A percentile compares a stretch with the other conserved stretches of the same genome.
phyloP scores from a whole-genome alignment of 2,329 filamentous ascomycete genomes.

The Hymenoscyphus fructigenus region DNA sequence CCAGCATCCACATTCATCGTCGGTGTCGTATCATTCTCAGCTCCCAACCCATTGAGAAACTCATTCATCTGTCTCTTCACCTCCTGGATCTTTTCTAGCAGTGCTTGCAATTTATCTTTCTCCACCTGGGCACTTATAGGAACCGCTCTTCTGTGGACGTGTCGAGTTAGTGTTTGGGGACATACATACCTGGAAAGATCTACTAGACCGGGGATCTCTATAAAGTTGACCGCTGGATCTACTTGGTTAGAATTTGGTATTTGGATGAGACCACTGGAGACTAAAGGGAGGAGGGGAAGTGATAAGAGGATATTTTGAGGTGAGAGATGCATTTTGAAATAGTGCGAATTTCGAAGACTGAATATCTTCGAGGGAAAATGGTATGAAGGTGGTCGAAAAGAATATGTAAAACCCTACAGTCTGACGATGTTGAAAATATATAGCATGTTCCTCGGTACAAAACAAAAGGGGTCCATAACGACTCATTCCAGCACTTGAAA shows the following conservation, averaged over 20 bases:
- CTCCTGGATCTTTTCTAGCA: not conserved
- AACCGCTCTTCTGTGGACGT: not conserved
- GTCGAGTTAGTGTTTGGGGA: not conserved
- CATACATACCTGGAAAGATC: not conserved
- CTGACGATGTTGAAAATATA: not conserved
- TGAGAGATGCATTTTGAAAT: not conserved
- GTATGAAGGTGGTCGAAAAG: not conserved
- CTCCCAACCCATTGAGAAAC: not conserved
- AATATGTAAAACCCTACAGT: not conserved
- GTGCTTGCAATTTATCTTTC: not conserved
- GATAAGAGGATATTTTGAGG: not conserved
- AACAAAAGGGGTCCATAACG: not conserved
- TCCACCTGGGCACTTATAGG: not conserved
- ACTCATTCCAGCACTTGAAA: not conserved
- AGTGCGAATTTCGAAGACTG: not conserved
- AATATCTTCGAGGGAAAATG: not conserved
- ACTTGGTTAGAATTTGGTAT: not conserved
- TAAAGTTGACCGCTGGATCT: not conserved
- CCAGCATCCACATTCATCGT: conserved; percentile 14
- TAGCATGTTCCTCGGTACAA: not conserved
- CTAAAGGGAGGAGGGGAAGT: not conserved
- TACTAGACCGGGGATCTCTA: not conserved
- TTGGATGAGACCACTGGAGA: not conserved
- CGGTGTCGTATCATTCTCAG: not conserved
- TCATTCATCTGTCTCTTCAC: not conserved